A percentile compares a stretch with the other conserved stretches of the same genome.
phyloP scores from a whole-genome alignment of 768 basidiomycete genomes.

The Gloeopeniophorella convolvens region DNA sequence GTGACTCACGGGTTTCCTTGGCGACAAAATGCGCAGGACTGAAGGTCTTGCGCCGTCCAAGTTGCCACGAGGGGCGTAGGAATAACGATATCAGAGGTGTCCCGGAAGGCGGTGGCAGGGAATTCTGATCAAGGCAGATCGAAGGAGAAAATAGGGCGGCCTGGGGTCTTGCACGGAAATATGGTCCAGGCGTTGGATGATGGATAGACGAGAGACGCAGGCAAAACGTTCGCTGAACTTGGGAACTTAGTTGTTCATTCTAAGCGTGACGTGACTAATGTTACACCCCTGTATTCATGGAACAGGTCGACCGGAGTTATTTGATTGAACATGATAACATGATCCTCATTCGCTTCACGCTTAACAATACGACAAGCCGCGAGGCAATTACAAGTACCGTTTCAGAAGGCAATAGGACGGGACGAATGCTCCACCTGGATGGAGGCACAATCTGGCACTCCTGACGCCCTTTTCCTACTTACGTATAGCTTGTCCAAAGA shows the following conservation, averaged over 20 bases:
- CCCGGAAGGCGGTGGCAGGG: neutral
- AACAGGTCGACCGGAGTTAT: neutral
- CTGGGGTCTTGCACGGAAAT: conserved; percentile 3
- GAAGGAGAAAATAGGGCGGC: neutral
- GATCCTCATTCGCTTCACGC: neutral
- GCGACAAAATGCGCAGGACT: neutral
- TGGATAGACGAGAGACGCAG: conserved; percentile 15
- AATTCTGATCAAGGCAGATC: conserved; percentile 14
- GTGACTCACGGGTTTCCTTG: conserved; percentile 8
- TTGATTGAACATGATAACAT: neutral
- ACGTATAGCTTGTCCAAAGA: conserved; percentile 12
- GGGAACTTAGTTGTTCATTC: conserved; percentile 24
- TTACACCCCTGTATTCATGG: conserved; percentile 16
- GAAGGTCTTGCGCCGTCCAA: conserved; percentile 5
- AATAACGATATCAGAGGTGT: conserved; percentile 7
- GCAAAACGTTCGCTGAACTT: conserved; percentile 21
- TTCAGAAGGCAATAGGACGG: too few species aligned
- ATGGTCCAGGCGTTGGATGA: conserved; percentile 11
- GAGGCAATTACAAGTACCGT: neutral
- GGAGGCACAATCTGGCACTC: neutral
- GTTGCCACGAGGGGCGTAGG: conserved; percentile 1
- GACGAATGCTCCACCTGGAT: neutral
- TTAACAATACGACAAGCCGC: neutral
- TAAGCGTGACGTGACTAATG: conserved; percentile 23
- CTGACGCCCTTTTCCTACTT: conserved; percentile 1